These are phyloP conservation scores for Cystobasidium slooffiae DNA, from an alignment of 1,284 basidiomycete species.

Conservation along the genomic window DNA sequence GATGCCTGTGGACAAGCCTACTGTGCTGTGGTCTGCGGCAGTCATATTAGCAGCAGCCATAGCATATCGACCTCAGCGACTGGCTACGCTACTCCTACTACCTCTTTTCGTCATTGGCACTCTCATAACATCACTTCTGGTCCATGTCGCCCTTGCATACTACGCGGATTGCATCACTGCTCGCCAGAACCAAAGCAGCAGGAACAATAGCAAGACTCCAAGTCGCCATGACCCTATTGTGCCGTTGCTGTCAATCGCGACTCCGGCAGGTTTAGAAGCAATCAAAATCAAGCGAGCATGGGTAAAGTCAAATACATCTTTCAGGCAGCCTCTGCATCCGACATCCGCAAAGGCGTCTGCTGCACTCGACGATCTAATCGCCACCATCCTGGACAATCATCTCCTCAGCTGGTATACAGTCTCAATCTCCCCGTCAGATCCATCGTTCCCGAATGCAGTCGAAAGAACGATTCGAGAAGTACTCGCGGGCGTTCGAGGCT, in stretches of 20 bases:
- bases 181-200: background rate
- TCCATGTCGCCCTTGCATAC: constrained; percentile 32
- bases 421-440: constrained; percentile 73
- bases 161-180: constrained; percentile 8
- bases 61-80: constrained; percentile 7
- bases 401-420: constrained; percentile 77
- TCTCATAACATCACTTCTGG: constrained; percentile 12
- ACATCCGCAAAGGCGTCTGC: constrained; percentile 69
- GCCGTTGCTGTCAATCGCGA: constrained; percentile 38
- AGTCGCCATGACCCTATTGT: constrained; percentile 23
- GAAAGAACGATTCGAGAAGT: constrained; percentile 73
- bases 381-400: constrained; percentile 76
- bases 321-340: constrained; percentile 62
- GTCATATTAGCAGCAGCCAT: background rate
- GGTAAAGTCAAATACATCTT: constrained; percentile 19
- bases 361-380: constrained; percentile 75
- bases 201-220: background rate
- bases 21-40: constrained; percentile 15
- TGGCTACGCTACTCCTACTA: constrained; percentile 14
- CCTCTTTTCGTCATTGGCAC: constrained; percentile 8
- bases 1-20: constrained; percentile 3
- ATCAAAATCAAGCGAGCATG: constrained; percentile 26
- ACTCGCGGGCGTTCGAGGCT: constrained; percentile 55
- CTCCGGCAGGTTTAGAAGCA: constrained; percentile 38
- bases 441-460: constrained; percentile 82